phyloP scores from a whole-genome alignment of 768 basidiomycete genomes.

The Leccinellum rugosiceps region DNA sequence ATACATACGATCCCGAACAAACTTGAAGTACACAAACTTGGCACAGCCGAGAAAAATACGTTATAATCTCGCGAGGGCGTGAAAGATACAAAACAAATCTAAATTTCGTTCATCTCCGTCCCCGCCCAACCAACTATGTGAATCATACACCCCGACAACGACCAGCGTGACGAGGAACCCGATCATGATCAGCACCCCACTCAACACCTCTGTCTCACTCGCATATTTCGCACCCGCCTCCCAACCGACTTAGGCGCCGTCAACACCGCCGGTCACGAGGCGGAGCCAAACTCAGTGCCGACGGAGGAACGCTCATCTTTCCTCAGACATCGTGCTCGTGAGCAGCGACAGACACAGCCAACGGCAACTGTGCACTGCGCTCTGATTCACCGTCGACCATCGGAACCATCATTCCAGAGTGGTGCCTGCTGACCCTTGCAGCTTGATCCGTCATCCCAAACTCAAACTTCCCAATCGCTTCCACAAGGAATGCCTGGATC shows the following conservation, averaged over 20 bases:
- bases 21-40: too few species aligned
- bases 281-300: conserved; percentile 23
- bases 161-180: conserved; percentile 53
- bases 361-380: conserved; percentile 28
- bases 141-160: conserved; percentile 17
- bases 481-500: conserved; percentile 26
- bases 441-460: conserved; percentile 28
- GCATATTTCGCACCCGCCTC: conserved; percentile 30
- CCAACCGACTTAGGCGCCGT: conserved; percentile 13
- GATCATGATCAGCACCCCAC: conserved; percentile 43
- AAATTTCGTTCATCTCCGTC: too few species aligned
- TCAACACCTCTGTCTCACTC: conserved; percentile 51
- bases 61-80: too few species aligned
- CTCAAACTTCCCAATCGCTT: conserved; percentile 53
- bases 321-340: background rate
- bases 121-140: too few species aligned
- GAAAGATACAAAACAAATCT: too few species aligned
- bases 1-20: too few species aligned
- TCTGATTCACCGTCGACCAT: conserved; percentile 30
- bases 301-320: conserved; percentile 43
- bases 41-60: too few species aligned
- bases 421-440: conserved; percentile 24
- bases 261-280: conserved; percentile 3
- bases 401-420: conserved; percentile 30
- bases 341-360: background rate